Base-by-base conservation (phyloP, 371 early-diverging fungal genomes). In the Mortierella sp. region DNA sequence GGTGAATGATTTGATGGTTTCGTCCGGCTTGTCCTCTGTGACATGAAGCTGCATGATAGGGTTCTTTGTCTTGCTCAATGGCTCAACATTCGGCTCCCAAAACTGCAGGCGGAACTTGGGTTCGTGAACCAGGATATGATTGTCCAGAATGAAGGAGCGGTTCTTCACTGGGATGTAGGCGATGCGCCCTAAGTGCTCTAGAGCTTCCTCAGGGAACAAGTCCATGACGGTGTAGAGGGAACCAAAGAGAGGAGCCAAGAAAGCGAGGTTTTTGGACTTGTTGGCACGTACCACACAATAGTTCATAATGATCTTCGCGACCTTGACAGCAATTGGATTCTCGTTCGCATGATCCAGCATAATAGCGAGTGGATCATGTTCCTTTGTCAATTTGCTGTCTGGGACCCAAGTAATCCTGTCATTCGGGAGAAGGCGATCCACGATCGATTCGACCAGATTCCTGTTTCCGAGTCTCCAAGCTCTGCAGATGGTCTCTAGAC, bases 41-140 rank as follows among this genome's bases (percentile, higher is more conserved):
- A 43, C 34, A n/a, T 43, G 54, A 31, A 67, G 48, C 25, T 67
- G 60, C 37, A 67, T 28, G 37, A 59, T 54, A 3, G 67, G 67
- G 21, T 55, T 29, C 19, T 25, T 27, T 14, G 29, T 28, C 37
- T 53, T 49, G 48, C n/a, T 40, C 22, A 57, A 8, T 19, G 40
- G 17, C 1, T 21, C n/a, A 1, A 2, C 43, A 9, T 39, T 21
- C 12, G 19, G 6, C 16, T 25, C 39, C 54, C 44, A 58, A 28
- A 65, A 65, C 28, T 22, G 14, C 41, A 31, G 29, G 3, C 37
- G 43, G 37, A 34, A 29, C 17, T 41, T 16, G 3, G 53, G 40
- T 10, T 50, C 29, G 28, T 51, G 51, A 2, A 24, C 44, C 9
- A 65, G 19, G 2, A 8, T 10, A 10, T 54, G 60, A 28, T 55